These are phyloP conservation scores for Magnolia changhungtana DNA, from an alignment of 164 flowering plant genomes.

Conservation along the genomic window DNA sequence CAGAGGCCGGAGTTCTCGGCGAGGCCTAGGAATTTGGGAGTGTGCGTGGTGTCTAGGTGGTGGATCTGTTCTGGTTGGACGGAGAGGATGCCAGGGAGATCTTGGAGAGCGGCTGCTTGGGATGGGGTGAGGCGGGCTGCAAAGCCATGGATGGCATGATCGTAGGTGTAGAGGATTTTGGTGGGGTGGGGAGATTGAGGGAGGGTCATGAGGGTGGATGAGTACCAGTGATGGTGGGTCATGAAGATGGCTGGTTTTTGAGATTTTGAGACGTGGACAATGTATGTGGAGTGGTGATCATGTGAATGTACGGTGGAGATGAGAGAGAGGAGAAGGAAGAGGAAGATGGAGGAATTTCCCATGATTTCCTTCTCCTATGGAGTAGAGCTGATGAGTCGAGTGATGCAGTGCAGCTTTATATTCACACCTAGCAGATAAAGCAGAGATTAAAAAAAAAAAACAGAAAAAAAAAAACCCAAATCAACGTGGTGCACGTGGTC, in stretches of 20 bases:
- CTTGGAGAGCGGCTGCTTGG: conserved; percentile 43
- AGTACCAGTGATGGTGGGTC: conserved; percentile 23
- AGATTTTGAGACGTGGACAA: conserved; percentile 24
- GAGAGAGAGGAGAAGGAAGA: conserved; percentile 6
- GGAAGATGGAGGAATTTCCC: not conserved
- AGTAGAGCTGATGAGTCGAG: no score
- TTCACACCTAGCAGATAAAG: no score
- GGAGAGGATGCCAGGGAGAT: conserved; percentile 45
- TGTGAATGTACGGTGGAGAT: not conserved
- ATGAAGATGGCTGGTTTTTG: conserved; percentile 15
- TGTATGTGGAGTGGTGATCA: conserved; percentile 11
- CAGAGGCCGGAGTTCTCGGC: conserved; percentile 54
- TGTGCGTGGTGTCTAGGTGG: conserved; percentile 66
- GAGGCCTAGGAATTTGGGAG: conserved; percentile 69
- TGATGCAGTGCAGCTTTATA: no score
- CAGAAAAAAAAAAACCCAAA: no score
- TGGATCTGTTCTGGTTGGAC: conserved; percentile 49
- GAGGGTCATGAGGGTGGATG: conserved; percentile 22
- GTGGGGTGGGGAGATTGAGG: conserved; percentile 16
- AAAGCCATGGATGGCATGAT: conserved; percentile 72
- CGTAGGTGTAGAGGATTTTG: conserved; percentile 18
- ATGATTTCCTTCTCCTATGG: not conserved
- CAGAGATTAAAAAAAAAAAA: no score
- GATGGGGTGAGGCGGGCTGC: conserved; percentile 56
- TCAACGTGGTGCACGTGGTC: no score